Base-by-base conservation (phyloP, 1,139 yeast species). In the Geotrichum histeridarum region DNA sequence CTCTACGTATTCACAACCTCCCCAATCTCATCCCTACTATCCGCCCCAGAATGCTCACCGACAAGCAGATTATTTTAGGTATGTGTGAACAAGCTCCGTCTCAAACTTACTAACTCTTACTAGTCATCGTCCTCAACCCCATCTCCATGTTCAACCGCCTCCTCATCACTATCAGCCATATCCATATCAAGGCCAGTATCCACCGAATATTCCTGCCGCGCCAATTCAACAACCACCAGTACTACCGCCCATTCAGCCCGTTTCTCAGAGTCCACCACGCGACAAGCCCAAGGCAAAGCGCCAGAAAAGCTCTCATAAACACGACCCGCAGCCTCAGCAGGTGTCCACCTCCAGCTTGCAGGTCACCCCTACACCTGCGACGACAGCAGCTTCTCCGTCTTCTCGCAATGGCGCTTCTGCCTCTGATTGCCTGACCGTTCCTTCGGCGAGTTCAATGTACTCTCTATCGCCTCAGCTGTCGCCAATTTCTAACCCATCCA, bases 391-490 rank as follows among this genome's bases (percentile, higher is more conserved):
- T 35, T 12, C 12, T 4, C 27, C 5, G 30, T 15, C 11, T 4
- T n/a, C 31, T 12, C 31, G 18, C 37, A 17, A 9, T 15, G 31
- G 42, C 12, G n/a, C 45, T 17, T 18, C 17, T 22, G 37, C 35
- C 2, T 14, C 51, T 8, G 51, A 46, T 31, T 36, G 46, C 22
- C 35, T 50, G 39, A 14, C 50, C 30, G 47, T 45, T 15, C 54
- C 49, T 12, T 37, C 43, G 18, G 18, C n/a, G 22, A 17, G 42
- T 17, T 12, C 41, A 35, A n/a, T 32, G 11, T 15, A 14, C 42
- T 50, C 47, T 12, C 44, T n/a, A 1, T 42, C 48, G n/a, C 54
- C 54, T 11, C 48, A 30, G 8, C 22, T 50, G 45, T 50, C 54
- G 9, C 54, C 54, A 8, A 37, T 44, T 18, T 44, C 44, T 15